These are phyloP conservation scores for Calonectria pteridis DNA, from an alignment of 2,329 filamentous ascomycete species.

Conservation along the genomic window DNA sequence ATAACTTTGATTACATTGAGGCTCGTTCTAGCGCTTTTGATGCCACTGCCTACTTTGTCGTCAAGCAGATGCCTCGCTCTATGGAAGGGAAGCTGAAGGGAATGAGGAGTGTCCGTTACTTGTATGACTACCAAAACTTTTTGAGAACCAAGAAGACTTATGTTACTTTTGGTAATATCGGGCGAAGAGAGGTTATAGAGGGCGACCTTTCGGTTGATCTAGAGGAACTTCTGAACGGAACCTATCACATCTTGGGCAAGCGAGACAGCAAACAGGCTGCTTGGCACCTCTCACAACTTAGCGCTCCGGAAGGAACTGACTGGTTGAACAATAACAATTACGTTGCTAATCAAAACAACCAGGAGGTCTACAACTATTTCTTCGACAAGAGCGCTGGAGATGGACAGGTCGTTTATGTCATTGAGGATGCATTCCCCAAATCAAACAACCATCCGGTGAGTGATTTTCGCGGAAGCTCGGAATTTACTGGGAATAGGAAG, in stretches of 20 bases:
- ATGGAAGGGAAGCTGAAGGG: conserved; percentile 3
- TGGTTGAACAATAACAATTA: background rate
- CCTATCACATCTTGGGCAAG: background rate
- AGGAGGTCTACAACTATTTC: background rate
- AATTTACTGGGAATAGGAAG: background rate
- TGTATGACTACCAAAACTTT: conserved; percentile 13
- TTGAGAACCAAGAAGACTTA: conserved; percentile 1
- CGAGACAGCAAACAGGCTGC: background rate
- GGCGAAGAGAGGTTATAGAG: background rate
- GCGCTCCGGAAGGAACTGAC: background rate
- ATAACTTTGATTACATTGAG: background rate
- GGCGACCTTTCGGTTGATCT: background rate
- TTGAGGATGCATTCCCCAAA: background rate
- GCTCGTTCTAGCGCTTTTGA: background rate
- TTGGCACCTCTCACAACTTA: background rate
- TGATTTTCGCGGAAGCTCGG: background rate
- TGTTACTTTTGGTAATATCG: conserved; percentile 6
- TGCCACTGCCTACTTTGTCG: background rate
- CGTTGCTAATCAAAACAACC: background rate
- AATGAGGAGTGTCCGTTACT: background rate
- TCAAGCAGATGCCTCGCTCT: conserved; percentile 7
- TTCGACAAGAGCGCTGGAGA: background rate
- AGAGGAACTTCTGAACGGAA: background rate
- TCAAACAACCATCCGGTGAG: background rate
- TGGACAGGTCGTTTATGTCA: background rate